Percentiles rank a stretch among this genome's conserved stretches.
Evolutionary conservation across 2,329 filamentous ascomycete genomes (phyloP).

Genomic region (Colletotrichum phormii): DNA sequence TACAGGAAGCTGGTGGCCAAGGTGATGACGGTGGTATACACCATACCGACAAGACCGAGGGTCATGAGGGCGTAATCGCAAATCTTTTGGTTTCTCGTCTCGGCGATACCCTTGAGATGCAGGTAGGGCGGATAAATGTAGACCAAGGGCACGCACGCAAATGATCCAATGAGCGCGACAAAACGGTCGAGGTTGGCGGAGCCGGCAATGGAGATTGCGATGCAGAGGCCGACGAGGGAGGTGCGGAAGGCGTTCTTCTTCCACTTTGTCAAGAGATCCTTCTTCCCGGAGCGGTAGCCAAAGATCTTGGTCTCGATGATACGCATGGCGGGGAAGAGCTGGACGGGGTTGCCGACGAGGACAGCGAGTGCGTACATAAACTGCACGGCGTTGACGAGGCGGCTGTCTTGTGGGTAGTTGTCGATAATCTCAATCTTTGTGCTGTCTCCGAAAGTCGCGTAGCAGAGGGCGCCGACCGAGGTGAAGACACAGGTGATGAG

Average conservation of each 20-base stretch:
- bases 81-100: constrained; percentile 63
- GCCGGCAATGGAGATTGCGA: constrained; percentile 70
- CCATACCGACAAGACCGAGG: constrained; percentile 74
- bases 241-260: constrained; percentile 78
- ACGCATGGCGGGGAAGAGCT: constrained; percentile 79
- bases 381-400: constrained; percentile 81
- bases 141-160: constrained; percentile 96
- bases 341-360: constrained; percentile 78
- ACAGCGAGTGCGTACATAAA: constrained; percentile 80
- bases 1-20: constrained; percentile 55
- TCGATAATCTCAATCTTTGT: constrained; percentile 81
- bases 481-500: constrained; percentile 80
- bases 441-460: constrained; percentile 76
- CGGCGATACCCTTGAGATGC: constrained; percentile 76
- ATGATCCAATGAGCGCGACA: constrained; percentile 94
- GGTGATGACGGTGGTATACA: constrained; percentile 77
- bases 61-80: constrained; percentile 73
- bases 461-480: constrained; percentile 78
- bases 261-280: constrained; percentile 75
- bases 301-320: constrained; percentile 78
- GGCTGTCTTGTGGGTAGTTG: constrained; percentile 78
- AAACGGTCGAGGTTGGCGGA: constrained; percentile 87
- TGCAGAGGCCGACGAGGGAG: constrained; percentile 67
- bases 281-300: constrained; percentile 75
- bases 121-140: constrained; percentile 83